Base-by-base conservation (phyloP, 208 protist genomes). In the Angomonas ambiguus region DNA sequence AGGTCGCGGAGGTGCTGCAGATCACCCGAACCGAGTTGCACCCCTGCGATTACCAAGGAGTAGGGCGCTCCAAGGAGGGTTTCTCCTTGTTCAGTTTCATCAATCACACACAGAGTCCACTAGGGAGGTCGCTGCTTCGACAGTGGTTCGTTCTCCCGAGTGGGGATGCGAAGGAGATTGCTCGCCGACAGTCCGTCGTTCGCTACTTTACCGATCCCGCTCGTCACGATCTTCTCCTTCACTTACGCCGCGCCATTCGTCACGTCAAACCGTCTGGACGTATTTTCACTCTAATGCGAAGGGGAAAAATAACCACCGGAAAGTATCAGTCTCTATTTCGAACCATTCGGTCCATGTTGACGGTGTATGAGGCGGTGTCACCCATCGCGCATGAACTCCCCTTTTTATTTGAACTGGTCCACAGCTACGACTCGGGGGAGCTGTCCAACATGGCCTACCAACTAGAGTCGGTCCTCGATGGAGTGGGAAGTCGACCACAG, bases 91-190 rank as follows among this genome's bases (percentile, higher is more conserved):
- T 87, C 34, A 80, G 68, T 32, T 65, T 93, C 1, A 65, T 94
- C 8, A 78, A 90, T 62, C 62, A 71, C 27, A 83, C 83, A 1
- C 71, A 68, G 41, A 86, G 79, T 42, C 32, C 77, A 1, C 42
- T 83, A 32, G 91, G 91, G 0, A 51, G 69, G 31, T 22, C 73
- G 35, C 71, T 92, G 42, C 74, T 96, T 24, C 83, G 88, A 25
- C 87, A 90, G 71, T 96, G 91, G 88, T 83, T 88, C 59, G 59
- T 67, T 13, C 69, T 90, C 27, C 91, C 91, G 0, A 70, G 77
- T 68, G 74, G 73, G 51, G 77, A 87, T 49, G 51, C 62, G 6
- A 62, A 48, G 22, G 87, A 91, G 71, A 73, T 96, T 18, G 63
- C 76, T 13, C 53, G 69, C 0, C 82, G 90, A 18, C 79, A 87